Evolutionary conservation across 192 early-diverging fungal species (phyloP), one percentile per base, ranked within the genome.

Genomic region (Podila epigama): DNA sequence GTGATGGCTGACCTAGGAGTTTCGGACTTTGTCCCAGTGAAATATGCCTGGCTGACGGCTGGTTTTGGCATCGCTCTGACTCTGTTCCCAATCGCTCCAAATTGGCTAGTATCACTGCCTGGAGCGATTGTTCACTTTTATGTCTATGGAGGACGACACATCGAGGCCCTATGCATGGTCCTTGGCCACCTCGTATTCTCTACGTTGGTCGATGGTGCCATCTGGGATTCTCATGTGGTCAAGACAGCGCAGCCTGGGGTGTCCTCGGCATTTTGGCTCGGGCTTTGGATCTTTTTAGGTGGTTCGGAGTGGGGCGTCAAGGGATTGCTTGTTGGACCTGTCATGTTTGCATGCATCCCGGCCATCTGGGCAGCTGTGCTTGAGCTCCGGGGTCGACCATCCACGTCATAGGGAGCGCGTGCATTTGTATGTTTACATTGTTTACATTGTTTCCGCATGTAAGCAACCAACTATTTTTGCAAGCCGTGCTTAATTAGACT

Each of bases 151-250:
- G 60, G 68, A 36, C 39, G 73, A 53, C 33, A 66, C 8, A 44
- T 58, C 20, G 73, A 77, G 40, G 73, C 73, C 7, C 37, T 77
- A 29, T 65, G 60, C 2, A 63, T 77, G 73, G 73, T 57, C n/a
- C 40, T 68, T 20, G 73, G 66, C 8, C 73, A 77, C 51, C 13
- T 77, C 5, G 25, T 68, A 2, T 32, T 77, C 33, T 16, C 66
- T 8, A 41, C 35, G 7, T 34, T 77, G 35, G 60, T 77, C 16
- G 73, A 77, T 59, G 73, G 73, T 16, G 56, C 66, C 25, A 56
- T 77, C 16, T 77, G 73, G 73, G 73, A 77, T 37, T 68, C 73
- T 12, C 73, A 77, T 53, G 73, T 77, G 29, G 66, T 77, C 55
- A 63, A 60, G 61, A 68, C n/a, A 42, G 66, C 73, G 22, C 66